phyloP scores from a whole-genome alignment of 345 rosid species.

The Eucalyptus coolabah region DNA sequence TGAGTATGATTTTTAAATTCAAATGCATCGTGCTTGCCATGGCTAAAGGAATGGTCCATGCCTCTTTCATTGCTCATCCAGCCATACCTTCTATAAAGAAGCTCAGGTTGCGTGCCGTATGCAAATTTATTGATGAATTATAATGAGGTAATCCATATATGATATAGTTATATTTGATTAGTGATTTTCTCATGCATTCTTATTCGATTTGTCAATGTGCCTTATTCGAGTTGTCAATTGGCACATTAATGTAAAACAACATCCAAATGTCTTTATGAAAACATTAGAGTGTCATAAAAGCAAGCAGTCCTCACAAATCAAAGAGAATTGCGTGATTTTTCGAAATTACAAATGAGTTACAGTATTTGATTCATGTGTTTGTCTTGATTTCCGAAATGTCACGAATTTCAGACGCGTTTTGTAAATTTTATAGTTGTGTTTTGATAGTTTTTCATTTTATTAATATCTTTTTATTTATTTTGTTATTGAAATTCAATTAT shows the following conservation, averaged over 20 bases:
- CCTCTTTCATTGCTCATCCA: not conserved
- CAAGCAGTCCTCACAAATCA: too few species aligned
- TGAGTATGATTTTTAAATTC: not conserved
- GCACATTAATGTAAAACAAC: too few species aligned
- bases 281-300: too few species aligned
- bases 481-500: too few species aligned
- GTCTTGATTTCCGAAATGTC: too few species aligned
- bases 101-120: not conserved
- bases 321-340: too few species aligned
- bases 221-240: not conserved
- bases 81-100: not conserved
- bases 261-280: too few species aligned
- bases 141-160: not conserved
- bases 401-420: rapidly evolving
- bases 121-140: not conserved
- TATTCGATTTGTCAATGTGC: not conserved
- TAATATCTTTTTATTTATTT: too few species aligned
- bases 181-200: rapidly evolving
- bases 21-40: not conserved
- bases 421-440: too few species aligned
- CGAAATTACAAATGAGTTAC: too few species aligned
- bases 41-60: not conserved
- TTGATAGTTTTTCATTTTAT: too few species aligned
- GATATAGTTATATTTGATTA: not conserved
- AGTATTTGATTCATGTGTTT: too few species aligned